phyloP scores from a whole-genome alignment of 2,329 filamentous ascomycete species.

The Pseudohalonectria lignicola region DNA sequence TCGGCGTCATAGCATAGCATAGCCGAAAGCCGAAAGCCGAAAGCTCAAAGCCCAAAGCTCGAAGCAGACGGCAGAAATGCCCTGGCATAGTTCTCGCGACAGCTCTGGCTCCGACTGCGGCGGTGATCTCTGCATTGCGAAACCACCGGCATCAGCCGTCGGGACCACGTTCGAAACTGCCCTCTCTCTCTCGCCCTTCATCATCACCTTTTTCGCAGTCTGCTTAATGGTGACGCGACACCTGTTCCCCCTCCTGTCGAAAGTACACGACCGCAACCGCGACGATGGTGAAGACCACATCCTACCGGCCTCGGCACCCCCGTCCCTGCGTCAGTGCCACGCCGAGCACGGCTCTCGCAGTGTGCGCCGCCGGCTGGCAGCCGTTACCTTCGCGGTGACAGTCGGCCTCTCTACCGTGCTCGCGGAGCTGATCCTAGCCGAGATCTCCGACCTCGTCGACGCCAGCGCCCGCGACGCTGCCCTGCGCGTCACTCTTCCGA shows the following conservation, averaged over 20 bases:
- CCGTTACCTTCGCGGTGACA: conserved; percentile 62
- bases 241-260: conserved; percentile 63
- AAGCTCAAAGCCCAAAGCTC: too few species aligned
- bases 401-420: conserved; percentile 68
- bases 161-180: too few species aligned
- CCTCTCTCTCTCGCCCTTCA: conserved; percentile 57
- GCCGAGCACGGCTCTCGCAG: conserved; percentile 45
- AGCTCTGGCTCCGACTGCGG: conserved; percentile 1
- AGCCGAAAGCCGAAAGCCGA: too few species aligned
- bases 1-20: too few species aligned
- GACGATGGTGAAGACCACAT: conserved; percentile 50
- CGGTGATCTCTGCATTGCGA: conserved; percentile 1
- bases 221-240: conserved; percentile 52
- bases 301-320: conserved; percentile 51
- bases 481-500: conserved; percentile 57
- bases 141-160: background rate
- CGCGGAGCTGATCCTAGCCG: conserved; percentile 71
- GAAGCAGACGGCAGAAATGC: too few species aligned
- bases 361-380: conserved; percentile 38
- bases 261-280: conserved; percentile 28
- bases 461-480: conserved; percentile 56
- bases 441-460: conserved; percentile 68
- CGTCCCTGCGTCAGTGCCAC: conserved; percentile 45
- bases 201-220: conserved; percentile 57
- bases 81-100: too few species aligned